A percentile compares a stretch with the other conserved stretches of the same genome.
Conservation (phyloP, 2,329 filamentous ascomycete species). For the Fusarium sp. region DNA sequence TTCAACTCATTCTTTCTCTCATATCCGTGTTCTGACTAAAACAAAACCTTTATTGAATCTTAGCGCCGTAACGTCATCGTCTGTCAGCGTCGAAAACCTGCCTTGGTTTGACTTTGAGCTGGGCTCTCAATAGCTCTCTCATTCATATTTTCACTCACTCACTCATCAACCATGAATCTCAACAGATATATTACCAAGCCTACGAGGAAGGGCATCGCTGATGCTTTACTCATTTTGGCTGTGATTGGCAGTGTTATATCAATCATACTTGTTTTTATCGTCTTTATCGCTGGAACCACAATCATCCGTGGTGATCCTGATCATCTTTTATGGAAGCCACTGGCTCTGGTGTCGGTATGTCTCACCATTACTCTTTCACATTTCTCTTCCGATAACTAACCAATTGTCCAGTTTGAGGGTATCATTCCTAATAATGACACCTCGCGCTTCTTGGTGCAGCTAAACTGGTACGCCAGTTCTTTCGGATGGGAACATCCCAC, state of each 20-base stretch:
- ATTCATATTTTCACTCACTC: background rate
- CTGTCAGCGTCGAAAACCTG: slow-evolving; percentile 1
- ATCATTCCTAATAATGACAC: slow-evolving; percentile 44
- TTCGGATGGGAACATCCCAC: slow-evolving; percentile 46
- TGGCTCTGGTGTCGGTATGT: slow-evolving; percentile 45
- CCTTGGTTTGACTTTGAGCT: slow-evolving; percentile 3
- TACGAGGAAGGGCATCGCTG: slow-evolving; percentile 30
- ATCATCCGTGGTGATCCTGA: slow-evolving; percentile 28
- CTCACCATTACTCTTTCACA: background rate
- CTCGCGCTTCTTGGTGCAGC: slow-evolving; percentile 43
- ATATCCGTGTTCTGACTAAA: background rate
- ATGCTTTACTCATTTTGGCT: slow-evolving; percentile 35
- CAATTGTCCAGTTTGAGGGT: slow-evolving; percentile 40
- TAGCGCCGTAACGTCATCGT: slow-evolving; percentile 18
- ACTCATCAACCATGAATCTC: slow-evolving; percentile 27
- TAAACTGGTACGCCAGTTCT: slow-evolving; percentile 44
- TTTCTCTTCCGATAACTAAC: slow-evolving; percentile 8
- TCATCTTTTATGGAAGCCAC: slow-evolving; percentile 38
- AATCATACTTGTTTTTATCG: slow-evolving; percentile 30
- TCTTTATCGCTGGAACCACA: slow-evolving; percentile 43
- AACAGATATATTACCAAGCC: slow-evolving; percentile 26
- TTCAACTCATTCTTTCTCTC: background rate
- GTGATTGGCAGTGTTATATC: slow-evolving; percentile 41
- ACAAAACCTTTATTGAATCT: background rate
- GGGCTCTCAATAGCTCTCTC: slow-evolving; percentile 15